phyloP scores from a whole-genome alignment of 257 asterid species.

The Primulina tabacum region DNA sequence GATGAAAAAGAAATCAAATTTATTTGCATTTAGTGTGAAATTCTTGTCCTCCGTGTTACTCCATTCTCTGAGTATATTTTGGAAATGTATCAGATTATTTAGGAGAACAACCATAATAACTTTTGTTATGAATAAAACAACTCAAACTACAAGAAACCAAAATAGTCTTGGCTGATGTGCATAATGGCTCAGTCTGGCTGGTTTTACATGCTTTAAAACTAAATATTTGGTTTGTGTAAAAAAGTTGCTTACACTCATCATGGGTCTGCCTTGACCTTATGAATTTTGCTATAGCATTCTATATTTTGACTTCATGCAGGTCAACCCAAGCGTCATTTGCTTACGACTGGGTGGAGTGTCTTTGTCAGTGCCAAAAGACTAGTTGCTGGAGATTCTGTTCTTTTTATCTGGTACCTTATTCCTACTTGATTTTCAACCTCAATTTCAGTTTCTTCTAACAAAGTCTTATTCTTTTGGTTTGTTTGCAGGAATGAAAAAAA shows the following conservation, averaged over 20 bases:
- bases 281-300: background rate
- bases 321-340: slow-evolving; percentile 66
- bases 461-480: slow-evolving; percentile 16
- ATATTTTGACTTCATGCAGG: slow-evolving; percentile 30
- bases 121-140: slow-evolving; percentile 6
- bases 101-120: background rate
- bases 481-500: slow-evolving; percentile 81
- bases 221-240: background rate
- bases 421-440: slow-evolving; percentile 9
- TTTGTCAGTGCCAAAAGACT: slow-evolving; percentile 64
- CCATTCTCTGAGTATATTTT: background rate
- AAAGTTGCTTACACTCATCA: background rate
- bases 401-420: slow-evolving; percentile 54
- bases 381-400: slow-evolving; percentile 60
- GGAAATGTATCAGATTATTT: background rate
- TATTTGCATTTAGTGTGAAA: background rate
- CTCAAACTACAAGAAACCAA: background rate
- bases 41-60: background rate
- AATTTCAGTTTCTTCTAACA: slow-evolving; percentile 6
- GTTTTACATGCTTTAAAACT: slow-evolving; percentile 8
- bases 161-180: background rate
- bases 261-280: slow-evolving; percentile 16
- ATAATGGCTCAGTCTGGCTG: background rate
- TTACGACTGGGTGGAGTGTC: slow-evolving; percentile 65
- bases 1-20: background rate